phyloP scores from a whole-genome alignment of 768 basidiomycete genomes.

The Lactarius sp. region DNA sequence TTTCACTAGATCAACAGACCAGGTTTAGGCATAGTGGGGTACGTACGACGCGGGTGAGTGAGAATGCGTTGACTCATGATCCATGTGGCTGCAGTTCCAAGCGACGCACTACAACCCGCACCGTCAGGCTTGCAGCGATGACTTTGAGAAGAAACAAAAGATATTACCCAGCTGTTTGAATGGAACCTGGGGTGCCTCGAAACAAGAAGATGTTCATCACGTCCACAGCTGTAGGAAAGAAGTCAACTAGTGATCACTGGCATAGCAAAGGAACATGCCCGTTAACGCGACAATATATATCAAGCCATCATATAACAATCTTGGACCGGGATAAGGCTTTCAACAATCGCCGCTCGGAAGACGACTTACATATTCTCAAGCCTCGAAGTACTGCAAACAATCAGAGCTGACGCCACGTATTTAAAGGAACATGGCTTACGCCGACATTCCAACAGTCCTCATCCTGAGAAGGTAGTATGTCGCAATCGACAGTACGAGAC shows the following conservation, averaged over 20 bases:
- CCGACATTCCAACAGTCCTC: no score
- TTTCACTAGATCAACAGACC: neutral
- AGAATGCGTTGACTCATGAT: slow-evolving; percentile 36
- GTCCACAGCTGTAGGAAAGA: neutral
- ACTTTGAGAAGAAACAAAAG: neutral
- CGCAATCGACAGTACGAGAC: no score
- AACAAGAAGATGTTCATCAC: slow-evolving; percentile 30
- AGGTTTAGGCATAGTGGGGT: neutral
- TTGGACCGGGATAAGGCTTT: slow-evolving; percentile 3
- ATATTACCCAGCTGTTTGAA: slow-evolving; percentile 25
- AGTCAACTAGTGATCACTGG: no score
- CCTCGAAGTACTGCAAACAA: slow-evolving; percentile 23
- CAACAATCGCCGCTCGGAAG: slow-evolving; percentile 13
- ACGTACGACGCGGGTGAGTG: slow-evolving; percentile 33
- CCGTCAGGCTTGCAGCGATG: neutral
- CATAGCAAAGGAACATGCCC: no score
- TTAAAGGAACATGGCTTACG: no score
- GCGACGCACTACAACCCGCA: slow-evolving; percentile 27
- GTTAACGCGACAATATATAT: no score
- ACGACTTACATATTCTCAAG: slow-evolving; percentile 25
- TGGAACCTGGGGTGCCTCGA: slow-evolving; percentile 20
- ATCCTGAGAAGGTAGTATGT: no score
- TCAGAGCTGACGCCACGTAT: no score
- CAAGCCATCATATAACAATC: slow-evolving; percentile 2
- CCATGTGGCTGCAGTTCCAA: slow-evolving; percentile 34